phyloP scores from a whole-genome alignment of 176 grass and related monocot species.

The Zoysia japonica region DNA sequence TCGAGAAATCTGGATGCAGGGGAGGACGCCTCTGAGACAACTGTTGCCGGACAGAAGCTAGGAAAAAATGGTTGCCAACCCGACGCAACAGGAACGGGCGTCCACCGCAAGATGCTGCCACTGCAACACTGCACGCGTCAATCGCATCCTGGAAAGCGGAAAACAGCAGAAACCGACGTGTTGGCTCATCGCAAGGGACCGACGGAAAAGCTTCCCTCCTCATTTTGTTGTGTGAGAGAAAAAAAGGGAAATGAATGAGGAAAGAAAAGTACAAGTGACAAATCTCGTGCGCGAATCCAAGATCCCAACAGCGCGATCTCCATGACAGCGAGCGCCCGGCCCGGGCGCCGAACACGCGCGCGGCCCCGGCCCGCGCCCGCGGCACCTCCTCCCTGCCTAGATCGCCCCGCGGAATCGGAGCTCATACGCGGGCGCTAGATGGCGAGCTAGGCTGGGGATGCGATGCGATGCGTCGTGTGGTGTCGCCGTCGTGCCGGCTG shows the following conservation, averaged over 20 bases:
- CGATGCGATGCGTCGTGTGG: not conserved
- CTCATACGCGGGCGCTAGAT: not conserved
- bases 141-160: constrained; percentile 22
- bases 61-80: not conserved
- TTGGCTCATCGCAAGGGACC: not conserved
- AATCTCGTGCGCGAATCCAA: constrained; percentile 43
- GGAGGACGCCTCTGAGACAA: not conserved
- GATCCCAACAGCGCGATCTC: constrained; percentile 28
- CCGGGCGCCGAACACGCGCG: constrained; percentile 23
- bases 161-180: not conserved
- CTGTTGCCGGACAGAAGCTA: constrained; percentile 12
- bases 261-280: not conserved
- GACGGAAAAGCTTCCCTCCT: not conserved
- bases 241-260: not conserved
- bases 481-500: constrained; percentile 39
- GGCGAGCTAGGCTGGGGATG: not conserved
- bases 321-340: constrained; percentile 22
- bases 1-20: constrained; percentile 6
- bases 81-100: not conserved
- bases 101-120: not conserved
- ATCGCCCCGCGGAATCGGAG: not conserved
- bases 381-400: not conserved
- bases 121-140: not conserved
- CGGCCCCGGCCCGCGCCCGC: not conserved
- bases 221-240: not conserved